These are phyloP conservation scores for Globisporangium yorkense DNA, from an alignment of 352 stramenopile genomes.

Conservation along the genomic window DNA sequence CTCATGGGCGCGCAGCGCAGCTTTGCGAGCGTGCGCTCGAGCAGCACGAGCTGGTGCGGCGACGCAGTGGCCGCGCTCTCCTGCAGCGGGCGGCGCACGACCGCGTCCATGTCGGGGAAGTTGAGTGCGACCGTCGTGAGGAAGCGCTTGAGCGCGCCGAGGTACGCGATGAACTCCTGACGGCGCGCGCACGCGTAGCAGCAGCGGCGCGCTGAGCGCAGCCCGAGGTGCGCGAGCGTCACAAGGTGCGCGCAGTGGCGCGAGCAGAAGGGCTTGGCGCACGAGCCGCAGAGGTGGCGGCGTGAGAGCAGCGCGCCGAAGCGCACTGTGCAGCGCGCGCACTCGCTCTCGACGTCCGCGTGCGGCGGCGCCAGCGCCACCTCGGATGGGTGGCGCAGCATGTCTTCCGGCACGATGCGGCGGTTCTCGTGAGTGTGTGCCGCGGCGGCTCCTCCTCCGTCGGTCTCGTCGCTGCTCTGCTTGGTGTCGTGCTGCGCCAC, in stretches of 20 bases:
- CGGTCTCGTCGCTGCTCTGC: background rate
- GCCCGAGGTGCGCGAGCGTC: conserved; percentile 36
- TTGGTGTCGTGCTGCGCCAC: conserved; percentile 14
- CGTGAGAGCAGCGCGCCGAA: conserved; percentile 43
- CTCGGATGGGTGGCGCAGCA: conserved; percentile 14
- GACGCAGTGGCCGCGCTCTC: conserved; percentile 1
- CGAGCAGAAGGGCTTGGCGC: conserved; percentile 47
- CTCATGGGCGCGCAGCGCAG: conserved; percentile 54
- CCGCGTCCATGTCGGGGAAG: conserved; percentile 23
- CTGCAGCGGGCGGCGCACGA: conserved; percentile 16
- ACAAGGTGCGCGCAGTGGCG: conserved; percentile 51
- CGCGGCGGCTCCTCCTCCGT: background rate
- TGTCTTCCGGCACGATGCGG: conserved; percentile 50
- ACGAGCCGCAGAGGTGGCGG: conserved; percentile 56
- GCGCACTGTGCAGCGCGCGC: conserved; percentile 40
- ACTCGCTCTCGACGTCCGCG: conserved; percentile 20
- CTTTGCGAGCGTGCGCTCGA: conserved; percentile 43
- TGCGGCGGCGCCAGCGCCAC: conserved; percentile 1
- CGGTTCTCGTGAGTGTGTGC: conserved; percentile 17
- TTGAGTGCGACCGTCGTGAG: conserved; percentile 26
- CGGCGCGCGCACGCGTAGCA: conserved; percentile 46
- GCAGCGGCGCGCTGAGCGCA: conserved; percentile 29
- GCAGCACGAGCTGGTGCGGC: conserved; percentile 4
- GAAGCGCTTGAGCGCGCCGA: conserved; percentile 28
- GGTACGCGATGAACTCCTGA: conserved; percentile 52